Base-by-base conservation (phyloP, 2,329 filamentous ascomycete genomes). In the Clarireedia paspali region DNA sequence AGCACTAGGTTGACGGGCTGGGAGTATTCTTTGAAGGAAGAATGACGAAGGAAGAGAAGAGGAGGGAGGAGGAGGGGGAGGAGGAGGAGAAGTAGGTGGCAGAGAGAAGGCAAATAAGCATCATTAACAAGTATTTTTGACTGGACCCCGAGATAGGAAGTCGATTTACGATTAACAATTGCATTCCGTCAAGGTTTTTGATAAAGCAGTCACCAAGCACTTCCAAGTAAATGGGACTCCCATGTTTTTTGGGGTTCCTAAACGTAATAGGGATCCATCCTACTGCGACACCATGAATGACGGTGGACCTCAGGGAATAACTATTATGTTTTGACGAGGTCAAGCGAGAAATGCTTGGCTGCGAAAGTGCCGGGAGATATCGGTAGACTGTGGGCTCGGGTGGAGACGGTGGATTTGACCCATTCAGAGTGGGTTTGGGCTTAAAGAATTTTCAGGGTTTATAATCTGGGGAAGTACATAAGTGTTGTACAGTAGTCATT, bases 281-380 rank as follows among this genome's bases (percentile, higher is more conserved):
- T 55, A n/a, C 26, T 38, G 40, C 34, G 52, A 34, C 42, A 49
- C 30, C 20, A 47, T 54, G 23, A 48, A 23, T 10, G 51, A 42
- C 15, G 20, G 51, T 54, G 51, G 51, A 54, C 23, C 34, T 14
- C 2, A 14, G 0, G 23, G 10, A 49, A 27, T 47, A 54, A 34
- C 17, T 42, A 55, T 55, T 50, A 54, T 39, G 52, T 54, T 54
- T 54, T 54, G 34, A n/a, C 52, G 45, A 54, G 23, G 20, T n/a
- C 14, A 17, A n/a, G 15, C 20, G n/a, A 42, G 20, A 6, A 42
- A n/a, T 42, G 14, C n/a, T 42, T 42, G 39, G 39, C 10, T 34
- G 9, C 10, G 30, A 34, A 34, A 34, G 30, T 34, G 30, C 30
- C 30, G 30, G 30, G 30, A 34, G 30, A 34, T 34, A 9, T 34